Evolutionary conservation across 257 asterid species (phyloP), one percentile per base, ranked within the genome.

Genomic region (Avicennia marina): DNA sequence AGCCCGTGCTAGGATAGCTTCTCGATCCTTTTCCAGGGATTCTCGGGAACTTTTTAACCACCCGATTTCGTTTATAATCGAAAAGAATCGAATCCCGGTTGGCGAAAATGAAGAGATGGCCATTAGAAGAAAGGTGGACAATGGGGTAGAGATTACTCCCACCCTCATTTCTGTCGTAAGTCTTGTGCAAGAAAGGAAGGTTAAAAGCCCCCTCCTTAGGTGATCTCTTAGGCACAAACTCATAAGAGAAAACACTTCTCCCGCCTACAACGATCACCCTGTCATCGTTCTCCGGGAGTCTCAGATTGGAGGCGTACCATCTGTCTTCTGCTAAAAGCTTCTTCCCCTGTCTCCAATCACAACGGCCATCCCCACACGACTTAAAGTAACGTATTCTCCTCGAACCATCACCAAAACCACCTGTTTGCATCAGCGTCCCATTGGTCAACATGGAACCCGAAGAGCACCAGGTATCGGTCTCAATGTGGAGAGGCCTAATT

Each of bases 91-190:
- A 86, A 21, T 83, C 83, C 6, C 81, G 62, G 46, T 86, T 80
- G 0, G 93, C 80, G 25, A 86, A 86, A 10, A 81, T 69, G 74
- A 80, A 83, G 1, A 86, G 18, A 56, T 83, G 54, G 1, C 86
- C 87, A 55, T 83, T 89, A 2, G 87, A 76, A 6, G 87, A 76
- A 48, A 86, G 93, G 59, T 86, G 93, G 58, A 86, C 56, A 13
- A 83, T 67, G 1, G 93, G 95, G 63, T 83, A 86, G 44, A 80
- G 74, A 46, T 83, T 86, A 32, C 69, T 81, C 10, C 72, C 75
- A 0, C 68, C 75, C 10, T 56, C 72, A 11, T 22, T 54, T 17
- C 27, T 46, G 11, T 73, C 75, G 22, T 60, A 50, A 6, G 81
- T 78, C 15, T 31, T 58, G 24, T 33, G 66, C 75, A 86, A 72